Evolutionary conservation across 2,329 filamentous ascomycete genomes (phyloP).

Genomic region (Talaromyces sp.): DNA sequence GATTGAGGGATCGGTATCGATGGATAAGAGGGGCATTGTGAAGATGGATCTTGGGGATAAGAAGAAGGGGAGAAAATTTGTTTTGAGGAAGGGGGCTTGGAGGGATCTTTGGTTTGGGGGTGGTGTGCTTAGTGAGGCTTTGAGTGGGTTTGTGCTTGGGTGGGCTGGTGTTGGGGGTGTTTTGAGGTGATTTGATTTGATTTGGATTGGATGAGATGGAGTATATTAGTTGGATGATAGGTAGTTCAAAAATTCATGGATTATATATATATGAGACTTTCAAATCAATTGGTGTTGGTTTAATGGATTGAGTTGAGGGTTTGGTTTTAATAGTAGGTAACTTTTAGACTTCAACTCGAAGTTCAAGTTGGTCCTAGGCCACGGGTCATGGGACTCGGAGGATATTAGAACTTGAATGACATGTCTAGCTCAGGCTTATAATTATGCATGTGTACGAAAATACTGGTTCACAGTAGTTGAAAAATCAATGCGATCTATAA

Average conservation of each 20-base stretch:
- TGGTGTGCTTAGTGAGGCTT: conserved; percentile 49
- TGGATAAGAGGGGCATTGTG: conserved; percentile 27
- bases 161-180: conserved; percentile 53
- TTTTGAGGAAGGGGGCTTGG: conserved; percentile 46
- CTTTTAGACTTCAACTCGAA: too few species aligned
- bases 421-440: too few species aligned
- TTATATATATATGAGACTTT: not conserved
- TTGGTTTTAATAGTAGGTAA: not conserved
- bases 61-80: conserved; percentile 13
- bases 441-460: too few species aligned
- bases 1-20: conserved; percentile 29
- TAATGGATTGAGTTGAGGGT: not conserved
- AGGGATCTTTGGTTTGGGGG: conserved; percentile 53
- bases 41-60: conserved; percentile 21
- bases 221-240: not conserved
- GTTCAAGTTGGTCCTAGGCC: too few species aligned
- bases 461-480: too few species aligned
- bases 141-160: conserved; percentile 52
- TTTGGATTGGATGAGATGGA: not conserved
- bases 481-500: conserved; percentile 17
- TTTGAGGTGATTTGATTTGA: conserved; percentile 38
- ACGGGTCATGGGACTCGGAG: not conserved
- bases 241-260: too few species aligned
- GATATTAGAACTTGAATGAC: not conserved
- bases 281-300: too few species aligned